Percentiles rank a stretch among this genome's conserved stretches.
Conservation (phyloP, 345 rosid genomes). For the Angophora floribunda region DNA sequence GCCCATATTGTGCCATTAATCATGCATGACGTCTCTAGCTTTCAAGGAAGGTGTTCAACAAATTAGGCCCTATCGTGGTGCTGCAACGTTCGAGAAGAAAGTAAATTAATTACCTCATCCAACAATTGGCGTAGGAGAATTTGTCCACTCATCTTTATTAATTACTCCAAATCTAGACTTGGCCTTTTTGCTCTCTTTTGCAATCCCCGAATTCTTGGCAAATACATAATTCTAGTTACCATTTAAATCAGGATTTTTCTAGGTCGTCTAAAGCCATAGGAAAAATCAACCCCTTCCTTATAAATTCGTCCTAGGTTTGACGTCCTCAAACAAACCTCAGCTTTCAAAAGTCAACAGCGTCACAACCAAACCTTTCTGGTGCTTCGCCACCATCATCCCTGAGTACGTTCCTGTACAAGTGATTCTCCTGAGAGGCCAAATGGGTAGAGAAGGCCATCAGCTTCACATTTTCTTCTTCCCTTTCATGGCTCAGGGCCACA, state of each 20-base stretch:
- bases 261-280: neutral
- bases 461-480: conserved; percentile 29
- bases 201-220: neutral
- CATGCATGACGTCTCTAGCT: too few species aligned
- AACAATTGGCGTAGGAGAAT: too few species aligned
- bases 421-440: neutral
- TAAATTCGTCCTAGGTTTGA: neutral
- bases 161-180: neutral
- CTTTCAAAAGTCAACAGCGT: neutral
- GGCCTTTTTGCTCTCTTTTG: neutral
- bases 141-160: neutral
- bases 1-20: neutral
- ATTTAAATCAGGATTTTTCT: neutral
- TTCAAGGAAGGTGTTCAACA: too few species aligned
- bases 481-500: conserved; percentile 9
- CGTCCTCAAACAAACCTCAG: neutral
- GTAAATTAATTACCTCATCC: neutral
- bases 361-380: neutral
- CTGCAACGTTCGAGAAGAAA: neutral
- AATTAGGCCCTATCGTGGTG: neutral
- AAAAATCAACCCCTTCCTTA: neutral
- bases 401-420: neutral
- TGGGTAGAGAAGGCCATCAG: neutral
- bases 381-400: neutral
- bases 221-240: neutral